A percentile compares a stretch with the other conserved stretches of the same genome.
Conservation (phyloP, 2,329 filamentous ascomycete genomes). For the Nigrospora sphaerica region DNA sequence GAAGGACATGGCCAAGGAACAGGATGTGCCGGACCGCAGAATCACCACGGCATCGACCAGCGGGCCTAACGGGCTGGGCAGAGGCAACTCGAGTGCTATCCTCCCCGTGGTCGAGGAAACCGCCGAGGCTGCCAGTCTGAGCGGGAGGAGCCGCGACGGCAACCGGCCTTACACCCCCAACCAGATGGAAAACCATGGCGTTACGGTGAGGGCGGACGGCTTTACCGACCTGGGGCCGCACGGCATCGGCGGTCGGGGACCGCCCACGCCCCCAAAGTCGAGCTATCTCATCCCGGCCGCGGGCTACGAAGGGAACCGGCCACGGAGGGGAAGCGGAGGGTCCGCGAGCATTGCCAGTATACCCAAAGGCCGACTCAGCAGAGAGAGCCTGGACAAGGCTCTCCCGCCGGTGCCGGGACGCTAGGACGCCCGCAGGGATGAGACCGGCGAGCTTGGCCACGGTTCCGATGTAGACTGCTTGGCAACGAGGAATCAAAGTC, state of each 20-base stretch:
- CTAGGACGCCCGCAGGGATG: conserved; percentile 5
- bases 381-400: conserved; percentile 53
- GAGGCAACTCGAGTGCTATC: conserved; percentile 25
- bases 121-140: conserved; percentile 66
- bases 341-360: conserved; percentile 24
- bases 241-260: conserved; percentile 23
- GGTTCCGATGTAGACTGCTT: background rate
- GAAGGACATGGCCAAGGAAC: conserved; percentile 20
- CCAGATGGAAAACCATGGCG: conserved; percentile 21
- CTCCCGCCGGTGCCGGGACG: conserved; percentile 46
- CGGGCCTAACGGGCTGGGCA: conserved; percentile 12
- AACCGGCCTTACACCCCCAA: conserved; percentile 25
- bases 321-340: conserved; percentile 11
- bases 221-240: conserved; percentile 24
- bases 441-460: background rate
- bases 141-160: conserved; percentile 43
- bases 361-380: conserved; percentile 33
- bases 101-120: conserved; percentile 87
- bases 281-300: conserved; percentile 31
- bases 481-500: background rate
- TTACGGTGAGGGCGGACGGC: conserved; percentile 18
- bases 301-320: conserved; percentile 27
- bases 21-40: conserved; percentile 21
- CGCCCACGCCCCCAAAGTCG: conserved; percentile 41
- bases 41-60: conserved; percentile 19